Evolutionary conservation across 768 basidiomycete species (phyloP), one percentile per base, ranked within the genome.

Genomic region (Mycena latifolia): DNA sequence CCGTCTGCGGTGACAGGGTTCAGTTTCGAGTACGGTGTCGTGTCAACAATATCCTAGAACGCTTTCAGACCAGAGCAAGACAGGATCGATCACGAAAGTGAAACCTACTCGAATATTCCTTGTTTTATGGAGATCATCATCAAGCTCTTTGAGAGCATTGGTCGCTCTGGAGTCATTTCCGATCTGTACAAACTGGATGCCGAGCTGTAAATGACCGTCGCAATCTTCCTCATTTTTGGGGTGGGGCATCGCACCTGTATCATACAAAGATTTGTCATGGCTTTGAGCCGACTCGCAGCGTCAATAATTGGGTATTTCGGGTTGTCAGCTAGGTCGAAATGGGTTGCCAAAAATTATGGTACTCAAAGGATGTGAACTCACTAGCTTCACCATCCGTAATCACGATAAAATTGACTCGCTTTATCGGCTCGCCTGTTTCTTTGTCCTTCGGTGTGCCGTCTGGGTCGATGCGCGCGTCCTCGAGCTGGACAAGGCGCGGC

Each of bases 121-220:
- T 76, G 7, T 61, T 77, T 2, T 65, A 67, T 15, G 80, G 70
- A 93, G 76, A 14, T 80, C 85, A 69, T 92, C 84, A 68, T 93
- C 92, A 15, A 92, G 79, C 58, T 85, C 77, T 60, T 80, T 74
- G 48, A 88, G 79, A 69, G 74, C 90, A 77, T 3, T 81, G 69
- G 48, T 88, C 79, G 64, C 73, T 48, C 55, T 69, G 37, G 61
- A 73, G 69, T 73, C 75, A 66, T 85, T 74, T 6, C 92, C 92
- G 37, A 93, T 86, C 74, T 93, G 92, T 1, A 93, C 84, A 55
- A 93, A 91, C 67, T 91, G 90, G 28, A 92, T 84, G 0, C 90
- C 89, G 20, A 91, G 79, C 85, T 91, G 39, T 27, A 53, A 3
- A 9, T 27, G 25, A 25, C 18, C 24, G 31, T 28, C 45, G n/a